Base-by-base conservation (phyloP, 2,329 filamentous ascomycete genomes). In the Pseudogymnoascus verrucosus region DNA sequence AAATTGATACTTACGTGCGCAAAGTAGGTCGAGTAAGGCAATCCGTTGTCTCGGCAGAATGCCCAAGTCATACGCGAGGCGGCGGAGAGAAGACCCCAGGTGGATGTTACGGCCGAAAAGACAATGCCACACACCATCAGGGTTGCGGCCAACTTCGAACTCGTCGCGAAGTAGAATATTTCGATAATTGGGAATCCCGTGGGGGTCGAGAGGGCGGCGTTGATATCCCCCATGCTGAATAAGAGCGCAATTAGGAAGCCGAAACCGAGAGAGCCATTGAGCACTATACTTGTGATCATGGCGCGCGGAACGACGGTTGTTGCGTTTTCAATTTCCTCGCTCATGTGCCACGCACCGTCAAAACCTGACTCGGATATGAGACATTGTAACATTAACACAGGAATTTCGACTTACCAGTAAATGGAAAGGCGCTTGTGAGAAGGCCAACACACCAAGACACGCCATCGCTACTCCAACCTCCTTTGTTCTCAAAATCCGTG, bases 121-220 rank as follows among this genome's bases (percentile, higher is more conserved):
- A 72, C 60, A n/a, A 69, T 62, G 6, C 36, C 34, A 8, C 36
- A 60, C 10, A 62, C 63, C 68, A 72, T 70, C 12, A 60, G 57
- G 21, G 76, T 76, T 7, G 76, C 71, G 2, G 73, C 78, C 4
- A 73, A 72, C 16, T 74, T 68, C 34, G 73, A 75, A 1, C 75
- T 70, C 3, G 78, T 77, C 1, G 76, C 76, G 59, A 79, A 76
- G 61, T 75, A 75, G 62, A 80, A 85, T 21, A 86, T 78, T 60
- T 84, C 77, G 68, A 88, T 85, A 66, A 85, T 85, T 0, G 85
- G 84, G 59, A 82, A 84, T 0, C 69, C 70, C 10, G 79, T 74
- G 10, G 82, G 72, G 63, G 85, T 77, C 1, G 77, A 77, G 14
- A 85, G 74, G 26, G 79, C 82, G 40, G 34, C 31, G 4, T 66